Conservation (phyloP, 140 eudicot genomes). For the Anethum foeniculum region DNA sequence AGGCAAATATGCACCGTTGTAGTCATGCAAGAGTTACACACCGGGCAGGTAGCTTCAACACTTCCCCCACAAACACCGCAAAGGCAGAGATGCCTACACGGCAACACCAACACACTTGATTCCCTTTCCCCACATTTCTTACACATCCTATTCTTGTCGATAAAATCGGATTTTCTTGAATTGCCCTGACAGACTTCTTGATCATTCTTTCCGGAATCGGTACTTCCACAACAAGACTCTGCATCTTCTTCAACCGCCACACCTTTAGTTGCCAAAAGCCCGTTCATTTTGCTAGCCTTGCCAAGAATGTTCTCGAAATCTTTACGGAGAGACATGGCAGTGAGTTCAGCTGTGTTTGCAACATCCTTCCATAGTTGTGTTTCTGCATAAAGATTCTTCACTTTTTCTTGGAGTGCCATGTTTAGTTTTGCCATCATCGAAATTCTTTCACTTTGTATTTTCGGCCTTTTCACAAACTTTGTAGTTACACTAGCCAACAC, state of each 20-base stretch:
- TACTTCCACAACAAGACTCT: constrained; percentile 44
- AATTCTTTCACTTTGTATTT: constrained; percentile 24
- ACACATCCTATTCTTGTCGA: constrained; percentile 20
- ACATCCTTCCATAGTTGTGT: constrained; percentile 28
- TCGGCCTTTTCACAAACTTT: constrained; percentile 19
- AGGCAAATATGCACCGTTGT: constrained; percentile 36
- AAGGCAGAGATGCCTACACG: constrained; percentile 43
- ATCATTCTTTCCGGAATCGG: background rate
- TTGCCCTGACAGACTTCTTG: background rate
- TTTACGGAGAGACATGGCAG: constrained; percentile 22
- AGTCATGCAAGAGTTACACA: constrained; percentile 28
- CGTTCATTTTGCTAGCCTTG: constrained; percentile 21
- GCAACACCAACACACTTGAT: constrained; percentile 37
- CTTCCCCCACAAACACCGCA: constrained; percentile 31
- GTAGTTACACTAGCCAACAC: constrained; percentile 22
- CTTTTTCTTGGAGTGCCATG: constrained; percentile 29
- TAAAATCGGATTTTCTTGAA: background rate
- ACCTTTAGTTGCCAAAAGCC: background rate
- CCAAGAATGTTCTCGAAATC: constrained; percentile 27
- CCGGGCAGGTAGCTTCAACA: constrained; percentile 25
- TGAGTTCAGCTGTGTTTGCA: constrained; percentile 33
- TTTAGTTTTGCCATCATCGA: constrained; percentile 25
- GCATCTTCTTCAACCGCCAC: constrained; percentile 22
- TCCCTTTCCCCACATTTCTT: constrained; percentile 36
- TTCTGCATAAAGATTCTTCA: constrained; percentile 22